phyloP scores from a whole-genome alignment of 345 rosid species.

The Ricinus communis region DNA sequence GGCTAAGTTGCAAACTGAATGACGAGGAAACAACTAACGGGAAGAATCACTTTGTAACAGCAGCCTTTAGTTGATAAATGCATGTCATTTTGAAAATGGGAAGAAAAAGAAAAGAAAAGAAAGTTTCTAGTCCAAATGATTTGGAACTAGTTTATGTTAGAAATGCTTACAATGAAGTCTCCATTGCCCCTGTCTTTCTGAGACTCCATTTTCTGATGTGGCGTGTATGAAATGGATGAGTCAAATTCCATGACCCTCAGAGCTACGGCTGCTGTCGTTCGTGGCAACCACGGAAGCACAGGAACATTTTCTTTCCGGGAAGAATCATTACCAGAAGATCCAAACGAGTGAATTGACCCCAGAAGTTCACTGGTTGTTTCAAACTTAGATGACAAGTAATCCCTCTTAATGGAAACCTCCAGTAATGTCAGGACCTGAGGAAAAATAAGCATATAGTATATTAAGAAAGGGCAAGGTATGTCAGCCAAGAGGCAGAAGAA shows the following conservation, averaged over 20 bases:
- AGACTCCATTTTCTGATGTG: conserved; percentile 45
- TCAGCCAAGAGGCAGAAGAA: neutral
- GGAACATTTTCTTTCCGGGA: conserved; percentile 26
- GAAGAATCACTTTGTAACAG: neutral
- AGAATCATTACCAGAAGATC: conserved; percentile 21
- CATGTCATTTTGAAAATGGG: neutral
- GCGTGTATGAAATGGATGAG: conserved; percentile 47
- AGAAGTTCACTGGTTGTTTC: conserved; percentile 70
- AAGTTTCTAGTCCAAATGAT: neutral
- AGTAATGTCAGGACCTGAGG: conserved; percentile 59
- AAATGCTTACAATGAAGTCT: conserved; percentile 48
- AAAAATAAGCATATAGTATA: neutral
- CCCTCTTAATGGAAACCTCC: conserved; percentile 61
- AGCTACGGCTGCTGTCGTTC: conserved; percentile 70
- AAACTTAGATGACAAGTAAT: conserved; percentile 56
- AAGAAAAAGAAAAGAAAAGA: neutral
- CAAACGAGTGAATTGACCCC: conserved; percentile 24
- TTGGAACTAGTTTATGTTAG: neutral
- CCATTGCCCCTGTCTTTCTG: conserved; percentile 46
- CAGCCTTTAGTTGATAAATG: neutral
- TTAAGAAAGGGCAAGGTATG: neutral
- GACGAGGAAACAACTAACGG: neutral
- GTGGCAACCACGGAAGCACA: conserved; percentile 78
- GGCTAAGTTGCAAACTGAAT: neutral
- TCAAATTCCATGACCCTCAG: conserved; percentile 71